These are phyloP conservation scores for Pseudogymnoascus sp. DNA, from an alignment of 2,329 filamentous ascomycete genomes.

Conservation along the genomic window DNA sequence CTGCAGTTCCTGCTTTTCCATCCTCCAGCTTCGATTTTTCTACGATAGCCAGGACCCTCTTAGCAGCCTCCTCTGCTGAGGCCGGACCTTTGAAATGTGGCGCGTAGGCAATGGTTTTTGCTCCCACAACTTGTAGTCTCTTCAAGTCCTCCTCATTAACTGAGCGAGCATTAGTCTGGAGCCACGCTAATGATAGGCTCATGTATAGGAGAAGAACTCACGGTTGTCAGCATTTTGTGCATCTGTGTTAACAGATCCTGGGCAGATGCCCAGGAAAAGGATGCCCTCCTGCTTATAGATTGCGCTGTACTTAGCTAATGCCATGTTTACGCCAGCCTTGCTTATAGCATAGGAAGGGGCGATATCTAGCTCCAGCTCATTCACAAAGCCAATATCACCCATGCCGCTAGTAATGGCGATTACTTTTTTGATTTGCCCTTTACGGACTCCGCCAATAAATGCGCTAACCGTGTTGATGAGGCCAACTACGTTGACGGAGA, in stretches of 20 bases:
- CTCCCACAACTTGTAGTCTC: slow-evolving; percentile 19
- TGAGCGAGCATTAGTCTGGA: neutral
- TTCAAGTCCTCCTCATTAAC: slow-evolving; percentile 21
- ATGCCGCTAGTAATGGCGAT: slow-evolving; percentile 39
- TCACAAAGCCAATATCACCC: slow-evolving; percentile 37
- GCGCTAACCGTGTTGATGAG: slow-evolving; percentile 43
- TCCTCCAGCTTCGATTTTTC: slow-evolving; percentile 34
- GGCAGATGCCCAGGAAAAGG: slow-evolving; percentile 42
- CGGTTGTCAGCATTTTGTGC: neutral
- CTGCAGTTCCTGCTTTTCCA: neutral
- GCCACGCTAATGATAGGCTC: neutral
- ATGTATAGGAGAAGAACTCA: neutral
- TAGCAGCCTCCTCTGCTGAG: slow-evolving; percentile 30
- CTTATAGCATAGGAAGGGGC: slow-evolving; percentile 36
- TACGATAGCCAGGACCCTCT: slow-evolving; percentile 28
- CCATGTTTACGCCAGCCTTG: slow-evolving; percentile 44
- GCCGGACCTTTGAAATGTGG: slow-evolving; percentile 32
- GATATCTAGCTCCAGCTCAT: slow-evolving; percentile 29
- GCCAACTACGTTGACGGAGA: slow-evolving; percentile 41
- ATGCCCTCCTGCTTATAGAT: slow-evolving; percentile 35
- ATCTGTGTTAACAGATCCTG: slow-evolving; percentile 39
- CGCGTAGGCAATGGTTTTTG: slow-evolving; percentile 29
- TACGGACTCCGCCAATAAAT: slow-evolving; percentile 42
- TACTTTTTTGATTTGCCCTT: slow-evolving; percentile 43
- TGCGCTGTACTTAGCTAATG: slow-evolving; percentile 41